Conservation (phyloP, 345 rosid genomes). For the Salix arbutifolia region DNA sequence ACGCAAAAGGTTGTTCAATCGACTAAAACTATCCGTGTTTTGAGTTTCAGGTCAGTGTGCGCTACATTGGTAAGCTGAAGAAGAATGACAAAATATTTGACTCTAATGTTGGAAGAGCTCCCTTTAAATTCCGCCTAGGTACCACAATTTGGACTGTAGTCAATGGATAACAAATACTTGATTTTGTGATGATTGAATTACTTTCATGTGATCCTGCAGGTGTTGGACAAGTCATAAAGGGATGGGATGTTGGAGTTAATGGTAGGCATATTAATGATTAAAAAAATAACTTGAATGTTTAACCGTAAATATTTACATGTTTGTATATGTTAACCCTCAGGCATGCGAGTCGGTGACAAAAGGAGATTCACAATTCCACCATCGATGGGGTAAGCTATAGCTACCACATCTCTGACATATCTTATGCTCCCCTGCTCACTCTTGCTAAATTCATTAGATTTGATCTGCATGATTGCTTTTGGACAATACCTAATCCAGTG, state of each 20-base stretch:
- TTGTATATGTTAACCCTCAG: slow-evolving; percentile 26
- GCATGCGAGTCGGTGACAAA: slow-evolving; percentile 83
- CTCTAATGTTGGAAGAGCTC: slow-evolving; percentile 70
- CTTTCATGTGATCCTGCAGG: slow-evolving; percentile 44
- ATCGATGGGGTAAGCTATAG: slow-evolving; percentile 56
- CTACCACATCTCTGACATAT: background rate
- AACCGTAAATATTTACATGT: background rate
- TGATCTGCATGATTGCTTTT: background rate
- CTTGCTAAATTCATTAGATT: background rate
- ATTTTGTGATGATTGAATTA: background rate
- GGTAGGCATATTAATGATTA: slow-evolving; percentile 41
- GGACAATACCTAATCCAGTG: background rate
- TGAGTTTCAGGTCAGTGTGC: slow-evolving; percentile 65
- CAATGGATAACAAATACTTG: background rate
- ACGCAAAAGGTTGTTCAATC: background rate
- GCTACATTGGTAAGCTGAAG: slow-evolving; percentile 83
- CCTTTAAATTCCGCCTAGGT: slow-evolving; percentile 90
- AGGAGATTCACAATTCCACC: slow-evolving; percentile 79
- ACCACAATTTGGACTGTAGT: slow-evolving; percentile 6
- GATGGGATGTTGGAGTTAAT: slow-evolving; percentile 95
- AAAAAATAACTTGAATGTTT: background rate
- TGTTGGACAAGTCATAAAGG: slow-evolving; percentile 84
- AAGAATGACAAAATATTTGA: slow-evolving; percentile 83
- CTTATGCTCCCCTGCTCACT: background rate
- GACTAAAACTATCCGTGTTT: slow-evolving; percentile 1